Percentiles rank a stretch among this genome's conserved stretches.
phyloP scores from a whole-genome alignment of 768 basidiomycete genomes.

The Suillus subaureus region DNA sequence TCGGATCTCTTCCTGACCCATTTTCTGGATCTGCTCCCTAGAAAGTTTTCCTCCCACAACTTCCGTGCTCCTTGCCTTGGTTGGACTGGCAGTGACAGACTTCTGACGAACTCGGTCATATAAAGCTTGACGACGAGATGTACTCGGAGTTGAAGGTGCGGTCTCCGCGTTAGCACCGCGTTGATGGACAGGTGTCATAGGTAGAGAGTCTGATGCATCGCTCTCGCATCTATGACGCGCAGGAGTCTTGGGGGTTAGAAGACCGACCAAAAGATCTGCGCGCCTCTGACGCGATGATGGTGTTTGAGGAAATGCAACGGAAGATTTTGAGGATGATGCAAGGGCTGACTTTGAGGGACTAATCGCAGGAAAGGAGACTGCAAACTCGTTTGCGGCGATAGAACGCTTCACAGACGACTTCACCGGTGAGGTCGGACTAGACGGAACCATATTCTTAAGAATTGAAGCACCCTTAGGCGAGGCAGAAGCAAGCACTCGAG shows the following conservation, averaged over 20 bases:
- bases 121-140: conserved; percentile 76
- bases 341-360: conserved; percentile 37
- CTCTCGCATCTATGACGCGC: conserved; percentile 49
- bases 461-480: conserved; percentile 60
- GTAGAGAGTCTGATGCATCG: conserved; percentile 40
- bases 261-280: conserved; percentile 35
- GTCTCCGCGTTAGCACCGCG: conserved; percentile 55
- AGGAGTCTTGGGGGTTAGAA: conserved; percentile 40
- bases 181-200: conserved; percentile 70
- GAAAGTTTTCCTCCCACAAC: conserved; percentile 50
- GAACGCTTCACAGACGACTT: conserved; percentile 35
- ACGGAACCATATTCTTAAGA: conserved; percentile 34
- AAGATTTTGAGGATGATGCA: conserved; percentile 48
- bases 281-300: conserved; percentile 53
- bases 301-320: conserved; percentile 62
- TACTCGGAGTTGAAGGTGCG: conserved; percentile 67
- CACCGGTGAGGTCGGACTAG: conserved; percentile 38
- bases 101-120: conserved; percentile 80
- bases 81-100: conserved; percentile 68
- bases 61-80: conserved; percentile 50
- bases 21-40: conserved; percentile 66
- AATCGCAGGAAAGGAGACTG: conserved; percentile 47
- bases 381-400: conserved; percentile 15
- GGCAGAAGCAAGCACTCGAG: conserved; percentile 68
- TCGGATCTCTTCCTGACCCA: conserved; percentile 79